phyloP scores from a whole-genome alignment of 495 filamentous ascomycete species.

The Aspergillus asperescens region DNA sequence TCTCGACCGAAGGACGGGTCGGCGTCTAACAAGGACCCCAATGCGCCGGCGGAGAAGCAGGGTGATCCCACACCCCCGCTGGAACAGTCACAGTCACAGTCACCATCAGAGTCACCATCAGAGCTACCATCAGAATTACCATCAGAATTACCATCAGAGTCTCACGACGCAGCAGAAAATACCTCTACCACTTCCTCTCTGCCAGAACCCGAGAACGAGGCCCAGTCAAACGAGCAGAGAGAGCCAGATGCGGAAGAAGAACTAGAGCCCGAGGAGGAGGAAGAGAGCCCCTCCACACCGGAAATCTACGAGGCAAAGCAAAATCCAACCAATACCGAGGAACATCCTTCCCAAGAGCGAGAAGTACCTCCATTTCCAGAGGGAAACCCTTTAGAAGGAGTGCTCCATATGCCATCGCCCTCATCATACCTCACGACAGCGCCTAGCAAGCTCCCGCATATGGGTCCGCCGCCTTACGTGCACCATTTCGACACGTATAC shows the following conservation, averaged over 20 bases:
- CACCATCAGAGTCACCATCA: neutral
- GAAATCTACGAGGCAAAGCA: constrained; percentile 16
- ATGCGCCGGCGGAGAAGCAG: constrained; percentile 20
- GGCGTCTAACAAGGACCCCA: constrained; percentile 17
- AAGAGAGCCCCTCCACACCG: constrained; percentile 8
- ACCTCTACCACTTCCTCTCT: neutral
- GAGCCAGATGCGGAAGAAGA: constrained; percentile 19
- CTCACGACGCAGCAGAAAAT: neutral
- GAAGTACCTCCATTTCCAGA: constrained; percentile 16
- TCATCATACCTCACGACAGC: constrained; percentile 32
- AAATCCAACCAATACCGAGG: constrained; percentile 17
- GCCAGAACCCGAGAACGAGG: constrained; percentile 9
- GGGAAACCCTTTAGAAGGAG: constrained; percentile 56
- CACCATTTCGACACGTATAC: constrained; percentile 96
- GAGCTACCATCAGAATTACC: neutral
- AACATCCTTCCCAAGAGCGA: constrained; percentile 28
- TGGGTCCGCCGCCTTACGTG: constrained; percentile 72
- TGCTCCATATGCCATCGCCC: constrained; percentile 56
- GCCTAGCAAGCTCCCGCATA: constrained; percentile 49
- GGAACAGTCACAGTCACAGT: constrained; percentile 11
- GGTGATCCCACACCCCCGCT: constrained; percentile 12
- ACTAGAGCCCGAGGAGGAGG: constrained; percentile 11
- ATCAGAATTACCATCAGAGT: neutral
- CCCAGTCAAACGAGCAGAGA: constrained; percentile 17
- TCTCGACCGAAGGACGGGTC: constrained; percentile 23